Percentiles rank a stretch among this genome's conserved stretches.
Evolutionary conservation across 2,329 filamentous ascomycete genomes (phyloP).

Genomic region (Neonectria ditissima): DNA sequence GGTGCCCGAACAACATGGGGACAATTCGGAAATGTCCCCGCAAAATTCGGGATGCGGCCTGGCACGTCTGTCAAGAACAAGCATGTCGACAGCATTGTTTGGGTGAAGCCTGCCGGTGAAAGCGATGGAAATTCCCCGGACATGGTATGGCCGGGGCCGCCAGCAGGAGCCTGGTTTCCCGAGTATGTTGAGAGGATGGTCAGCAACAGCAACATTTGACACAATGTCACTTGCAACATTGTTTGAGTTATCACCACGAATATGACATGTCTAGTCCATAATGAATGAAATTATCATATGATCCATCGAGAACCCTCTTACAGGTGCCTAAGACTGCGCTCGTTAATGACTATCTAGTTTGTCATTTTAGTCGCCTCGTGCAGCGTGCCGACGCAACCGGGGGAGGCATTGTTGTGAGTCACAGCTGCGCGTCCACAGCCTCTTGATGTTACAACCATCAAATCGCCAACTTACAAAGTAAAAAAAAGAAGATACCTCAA

Average conservation of each 20-base stretch:
- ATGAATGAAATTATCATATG: too few relatives aligned
- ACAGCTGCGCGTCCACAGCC: not conserved
- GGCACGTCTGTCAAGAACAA: constrained; percentile 7
- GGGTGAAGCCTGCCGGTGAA: constrained; percentile 22
- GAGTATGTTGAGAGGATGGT: constrained; percentile 23
- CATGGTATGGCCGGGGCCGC: constrained; percentile 2
- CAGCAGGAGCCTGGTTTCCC: constrained; percentile 20
- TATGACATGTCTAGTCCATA: constrained; percentile 40
- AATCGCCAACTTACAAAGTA: not conserved
- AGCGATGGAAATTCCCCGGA: constrained; percentile 7
- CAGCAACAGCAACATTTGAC: constrained; percentile 13
- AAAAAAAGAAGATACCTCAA: constrained; percentile 6
- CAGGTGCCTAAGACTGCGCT: too few relatives aligned
- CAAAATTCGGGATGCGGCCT: constrained; percentile 8
- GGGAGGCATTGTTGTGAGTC: too few relatives aligned
- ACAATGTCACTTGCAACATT: not conserved
- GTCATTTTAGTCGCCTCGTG: not conserved
- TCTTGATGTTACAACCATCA: not conserved
- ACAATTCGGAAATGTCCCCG: constrained; percentile 16
- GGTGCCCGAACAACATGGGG: constrained; percentile 7
- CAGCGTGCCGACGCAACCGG: not conserved
- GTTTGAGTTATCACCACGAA: not conserved
- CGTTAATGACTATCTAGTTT: too few relatives aligned
- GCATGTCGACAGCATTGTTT: constrained; percentile 21
- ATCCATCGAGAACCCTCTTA: too few relatives aligned